Percentiles rank a stretch among this genome's conserved stretches.
Conservation (phyloP, 176 grass and related monocot species). For the Musa beccarii region DNA sequence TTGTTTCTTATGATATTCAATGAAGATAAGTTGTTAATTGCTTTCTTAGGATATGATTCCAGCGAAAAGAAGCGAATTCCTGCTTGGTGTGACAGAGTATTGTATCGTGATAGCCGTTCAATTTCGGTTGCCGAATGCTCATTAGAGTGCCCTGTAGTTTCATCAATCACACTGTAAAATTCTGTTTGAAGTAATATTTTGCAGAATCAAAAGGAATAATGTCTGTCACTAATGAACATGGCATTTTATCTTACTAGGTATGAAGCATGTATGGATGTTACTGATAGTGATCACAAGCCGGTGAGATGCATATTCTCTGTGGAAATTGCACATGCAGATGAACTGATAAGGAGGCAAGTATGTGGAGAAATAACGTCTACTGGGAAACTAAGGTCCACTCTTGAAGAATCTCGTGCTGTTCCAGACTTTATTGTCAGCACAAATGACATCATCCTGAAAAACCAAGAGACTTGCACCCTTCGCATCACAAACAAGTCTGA, state of each 20-base stretch:
- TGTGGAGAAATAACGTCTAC: conserved; percentile 72
- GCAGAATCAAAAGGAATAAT: background rate
- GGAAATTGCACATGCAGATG: conserved; percentile 80
- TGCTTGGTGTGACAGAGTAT: conserved; percentile 94
- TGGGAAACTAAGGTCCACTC: conserved; percentile 49
- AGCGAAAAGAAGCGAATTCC: conserved; percentile 94
- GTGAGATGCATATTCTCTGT: conserved; percentile 86
- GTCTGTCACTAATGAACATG: background rate
- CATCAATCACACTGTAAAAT: conserved; percentile 74
- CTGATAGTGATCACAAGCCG: conserved; percentile 94
- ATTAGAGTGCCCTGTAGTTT: conserved; percentile 83
- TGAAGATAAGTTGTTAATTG: background rate
- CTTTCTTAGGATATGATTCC: conserved; percentile 78
- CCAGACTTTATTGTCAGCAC: conserved; percentile 76
- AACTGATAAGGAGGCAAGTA: conserved; percentile 72
- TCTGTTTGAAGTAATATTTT: conserved; percentile 12
- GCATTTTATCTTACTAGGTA: conserved; percentile 50
- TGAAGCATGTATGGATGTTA: conserved; percentile 87
- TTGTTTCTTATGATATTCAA: background rate
- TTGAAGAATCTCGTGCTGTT: conserved; percentile 55
- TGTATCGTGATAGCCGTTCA: conserved; percentile 85
- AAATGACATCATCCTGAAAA: conserved; percentile 52
- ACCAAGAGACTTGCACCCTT: conserved; percentile 58
- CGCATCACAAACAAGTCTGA: conserved; percentile 63
- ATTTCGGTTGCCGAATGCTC: conserved; percentile 76